These are phyloP conservation scores for Cyclostephanos invisitatus DNA, from an alignment of 108 stramenopile species.

Conservation along the genomic window DNA sequence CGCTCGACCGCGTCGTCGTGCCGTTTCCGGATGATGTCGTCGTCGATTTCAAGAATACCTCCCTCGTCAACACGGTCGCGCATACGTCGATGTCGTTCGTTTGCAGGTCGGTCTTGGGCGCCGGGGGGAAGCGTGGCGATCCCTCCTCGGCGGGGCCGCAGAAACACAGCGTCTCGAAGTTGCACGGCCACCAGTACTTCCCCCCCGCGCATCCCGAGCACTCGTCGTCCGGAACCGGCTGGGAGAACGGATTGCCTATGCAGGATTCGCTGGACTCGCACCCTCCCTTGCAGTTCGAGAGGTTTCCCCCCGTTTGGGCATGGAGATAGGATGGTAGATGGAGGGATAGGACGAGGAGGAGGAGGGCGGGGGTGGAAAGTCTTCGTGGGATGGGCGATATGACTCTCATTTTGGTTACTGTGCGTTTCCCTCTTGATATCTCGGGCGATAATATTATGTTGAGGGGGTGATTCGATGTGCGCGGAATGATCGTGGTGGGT, in stretches of 20 bases:
- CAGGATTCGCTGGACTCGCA: constrained; percentile 39
- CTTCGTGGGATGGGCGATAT: neutral
- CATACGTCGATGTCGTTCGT: constrained; percentile 37
- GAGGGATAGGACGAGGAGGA: neutral
- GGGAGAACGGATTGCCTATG: constrained; percentile 36
- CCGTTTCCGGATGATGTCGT: no score
- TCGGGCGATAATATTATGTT: no score
- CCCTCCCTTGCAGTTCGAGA: constrained; percentile 48
- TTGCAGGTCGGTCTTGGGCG: constrained; percentile 25
- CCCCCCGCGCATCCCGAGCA: constrained; percentile 30
- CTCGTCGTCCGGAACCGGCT: constrained; percentile 30
- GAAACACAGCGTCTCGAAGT: constrained; percentile 49
- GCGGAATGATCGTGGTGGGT: no score
- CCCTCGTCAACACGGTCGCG: constrained; percentile 31
- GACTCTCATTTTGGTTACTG: no score
- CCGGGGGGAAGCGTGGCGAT: constrained; percentile 41
- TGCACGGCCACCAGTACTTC: constrained; percentile 51
- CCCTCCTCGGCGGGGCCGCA: constrained; percentile 20
- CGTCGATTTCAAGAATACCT: constrained; percentile 36
- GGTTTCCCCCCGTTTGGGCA: constrained; percentile 18
- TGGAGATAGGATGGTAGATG: neutral
- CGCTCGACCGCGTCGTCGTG: neutral
- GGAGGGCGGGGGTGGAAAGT: neutral
- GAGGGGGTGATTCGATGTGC: no score
- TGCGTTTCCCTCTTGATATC: no score